A percentile compares a stretch with the other conserved stretches of the same genome.
Evolutionary conservation across 805 yeast species (phyloP).

Genomic region (Clavispora carvajalis): DNA sequence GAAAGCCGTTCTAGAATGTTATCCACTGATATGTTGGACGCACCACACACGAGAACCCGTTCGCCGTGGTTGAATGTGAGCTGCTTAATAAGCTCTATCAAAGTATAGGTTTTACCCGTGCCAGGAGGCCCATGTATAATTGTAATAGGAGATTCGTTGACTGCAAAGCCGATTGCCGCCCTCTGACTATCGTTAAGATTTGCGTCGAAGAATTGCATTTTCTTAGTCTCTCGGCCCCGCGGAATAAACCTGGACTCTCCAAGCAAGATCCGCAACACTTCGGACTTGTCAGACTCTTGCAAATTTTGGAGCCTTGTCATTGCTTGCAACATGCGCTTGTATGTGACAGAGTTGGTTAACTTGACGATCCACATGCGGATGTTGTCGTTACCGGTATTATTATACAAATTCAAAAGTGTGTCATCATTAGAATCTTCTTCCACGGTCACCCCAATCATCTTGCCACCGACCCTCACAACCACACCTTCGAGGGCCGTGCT

Average conservation of each 20-base stretch:
- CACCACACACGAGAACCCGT: conserved; percentile 83
- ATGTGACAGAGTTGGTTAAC: conserved; percentile 63
- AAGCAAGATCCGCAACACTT: conserved; percentile 40
- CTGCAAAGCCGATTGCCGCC: conserved; percentile 63
- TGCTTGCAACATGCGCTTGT: conserved; percentile 73
- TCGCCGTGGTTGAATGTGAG: conserved; percentile 40
- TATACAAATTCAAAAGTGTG: conserved; percentile 41
- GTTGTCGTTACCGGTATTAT: conserved; percentile 32
- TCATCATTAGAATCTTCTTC: conserved; percentile 48
- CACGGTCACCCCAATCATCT: conserved; percentile 51
- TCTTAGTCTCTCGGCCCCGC: conserved; percentile 13
- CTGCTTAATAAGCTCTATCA: conserved; percentile 78
- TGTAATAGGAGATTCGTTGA: conserved; percentile 48
- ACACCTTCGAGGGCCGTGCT: conserved; percentile 53
- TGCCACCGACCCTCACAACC: conserved; percentile 47
- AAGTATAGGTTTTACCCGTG: conserved; percentile 77
- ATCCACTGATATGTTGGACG: conserved; percentile 90
- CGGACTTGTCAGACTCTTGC: conserved; percentile 24
- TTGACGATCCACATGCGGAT: conserved; percentile 63
- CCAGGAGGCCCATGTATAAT: conserved; percentile 82
- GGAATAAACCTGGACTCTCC: conserved; percentile 37
- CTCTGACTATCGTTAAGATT: conserved; percentile 65
- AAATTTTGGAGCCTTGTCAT: conserved; percentile 60
- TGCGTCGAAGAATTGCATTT: conserved; percentile 34
- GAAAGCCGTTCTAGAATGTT: conserved; percentile 76